Conservation (phyloP, 2,329 filamentous ascomycete genomes). For the Fusarium vanettenii region DNA sequence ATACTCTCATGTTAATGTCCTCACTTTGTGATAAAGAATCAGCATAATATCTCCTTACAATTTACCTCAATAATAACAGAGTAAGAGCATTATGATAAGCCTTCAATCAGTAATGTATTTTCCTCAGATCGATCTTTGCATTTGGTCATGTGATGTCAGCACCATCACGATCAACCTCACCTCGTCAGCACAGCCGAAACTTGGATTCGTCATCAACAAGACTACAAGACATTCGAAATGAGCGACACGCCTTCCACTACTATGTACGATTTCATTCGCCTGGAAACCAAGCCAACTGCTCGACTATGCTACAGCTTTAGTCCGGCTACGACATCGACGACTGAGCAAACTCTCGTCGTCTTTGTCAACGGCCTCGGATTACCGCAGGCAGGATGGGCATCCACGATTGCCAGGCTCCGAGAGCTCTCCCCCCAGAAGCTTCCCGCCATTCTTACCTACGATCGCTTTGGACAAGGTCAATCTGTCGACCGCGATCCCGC, state of each 20-base stretch:
- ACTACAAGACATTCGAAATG: background rate
- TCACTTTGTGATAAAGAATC: no score
- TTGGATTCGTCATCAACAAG: background rate
- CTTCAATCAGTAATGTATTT: no score
- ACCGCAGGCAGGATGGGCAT: slow-evolving; percentile 32
- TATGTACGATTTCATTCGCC: slow-evolving; percentile 5
- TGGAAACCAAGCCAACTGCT: slow-evolving; percentile 31
- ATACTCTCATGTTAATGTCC: no score
- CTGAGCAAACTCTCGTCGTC: slow-evolving; percentile 21
- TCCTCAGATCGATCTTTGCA: background rate
- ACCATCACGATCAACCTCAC: background rate
- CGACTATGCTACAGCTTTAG: slow-evolving; percentile 34
- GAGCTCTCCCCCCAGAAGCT: background rate
- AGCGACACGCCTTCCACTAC: background rate
- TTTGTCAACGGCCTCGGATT: slow-evolving; percentile 40
- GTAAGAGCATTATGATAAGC: no score
- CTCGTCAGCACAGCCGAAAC: background rate
- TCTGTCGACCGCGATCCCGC: slow-evolving; percentile 57
- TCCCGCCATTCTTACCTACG: slow-evolving; percentile 64
- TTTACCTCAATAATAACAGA: no score
- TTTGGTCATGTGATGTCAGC: slow-evolving; percentile 26
- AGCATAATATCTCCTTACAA: no score
- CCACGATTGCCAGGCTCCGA: slow-evolving; percentile 11
- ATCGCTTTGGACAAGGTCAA: slow-evolving; percentile 67
- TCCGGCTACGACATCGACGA: background rate